Conservation (phyloP, 768 basidiomycete species). For the Hypholoma sublateritium region DNA sequence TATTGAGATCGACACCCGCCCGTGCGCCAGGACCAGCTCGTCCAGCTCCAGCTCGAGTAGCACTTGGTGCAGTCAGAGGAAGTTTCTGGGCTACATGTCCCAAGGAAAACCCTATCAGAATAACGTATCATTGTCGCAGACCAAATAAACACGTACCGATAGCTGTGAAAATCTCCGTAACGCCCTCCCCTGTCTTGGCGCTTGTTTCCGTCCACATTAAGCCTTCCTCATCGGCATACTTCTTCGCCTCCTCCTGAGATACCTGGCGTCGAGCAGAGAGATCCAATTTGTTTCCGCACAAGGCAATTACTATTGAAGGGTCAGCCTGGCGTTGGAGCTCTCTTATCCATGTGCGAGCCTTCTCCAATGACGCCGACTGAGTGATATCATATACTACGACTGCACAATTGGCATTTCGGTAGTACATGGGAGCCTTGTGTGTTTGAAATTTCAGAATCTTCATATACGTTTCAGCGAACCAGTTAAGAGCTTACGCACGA, state of each 20-base stretch:
- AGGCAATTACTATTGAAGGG: conserved; percentile 92
- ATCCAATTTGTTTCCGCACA: conserved; percentile 96
- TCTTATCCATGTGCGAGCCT: conserved; percentile 94
- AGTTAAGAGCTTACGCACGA: conserved; percentile 39
- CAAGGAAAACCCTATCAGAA: conserved; percentile 11
- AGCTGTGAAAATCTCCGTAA: conserved; percentile 80
- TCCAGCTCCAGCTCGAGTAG: conserved; percentile 55
- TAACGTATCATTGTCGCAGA: conserved; percentile 2
- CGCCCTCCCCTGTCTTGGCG: conserved; percentile 87
- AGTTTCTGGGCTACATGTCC: conserved; percentile 74
- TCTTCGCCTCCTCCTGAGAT: conserved; percentile 84
- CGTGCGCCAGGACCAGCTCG: conserved; percentile 53
- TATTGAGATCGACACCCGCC: conserved; percentile 82
- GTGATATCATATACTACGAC: conserved; percentile 98
- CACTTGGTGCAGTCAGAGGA: conserved; percentile 75
- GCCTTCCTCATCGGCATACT: conserved; percentile 91
- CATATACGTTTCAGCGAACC: conserved; percentile 23
- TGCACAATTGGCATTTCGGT: conserved; percentile 91
- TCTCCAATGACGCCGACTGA: conserved; percentile 86
- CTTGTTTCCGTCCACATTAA: conserved; percentile 92
- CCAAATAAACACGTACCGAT: conserved; percentile 53
- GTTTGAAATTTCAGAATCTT: conserved; percentile 9
- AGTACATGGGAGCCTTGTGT: conserved; percentile 89
- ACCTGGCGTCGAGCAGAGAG: conserved; percentile 83
- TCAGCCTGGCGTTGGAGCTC: conserved; percentile 98